Conservation (phyloP, 306 rosid genomes). For the Senna tora region DNA sequence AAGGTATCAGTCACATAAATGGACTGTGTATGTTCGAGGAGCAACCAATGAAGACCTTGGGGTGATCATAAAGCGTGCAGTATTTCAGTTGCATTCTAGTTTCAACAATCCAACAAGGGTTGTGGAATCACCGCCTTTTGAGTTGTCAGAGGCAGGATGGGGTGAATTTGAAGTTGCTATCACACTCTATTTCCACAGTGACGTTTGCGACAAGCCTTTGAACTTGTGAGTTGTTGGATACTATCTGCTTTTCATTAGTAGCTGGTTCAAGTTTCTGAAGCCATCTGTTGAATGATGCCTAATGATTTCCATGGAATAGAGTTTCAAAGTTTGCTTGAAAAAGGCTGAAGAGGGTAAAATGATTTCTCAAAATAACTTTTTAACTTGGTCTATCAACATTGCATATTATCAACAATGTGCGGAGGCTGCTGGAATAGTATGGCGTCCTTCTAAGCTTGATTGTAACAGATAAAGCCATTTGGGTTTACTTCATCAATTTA, state of each 20-base stretch:
- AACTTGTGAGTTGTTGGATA: slow-evolving; percentile 63
- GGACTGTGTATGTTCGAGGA: slow-evolving; percentile 87
- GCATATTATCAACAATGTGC: slow-evolving; percentile 21
- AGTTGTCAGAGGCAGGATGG: slow-evolving; percentile 85
- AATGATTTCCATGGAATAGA: slow-evolving; percentile 12
- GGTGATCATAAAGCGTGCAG: slow-evolving; percentile 61
- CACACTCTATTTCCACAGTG: slow-evolving; percentile 67
- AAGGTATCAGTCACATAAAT: slow-evolving; percentile 82
- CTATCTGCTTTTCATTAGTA: slow-evolving; percentile 34
- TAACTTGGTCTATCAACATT: slow-evolving; percentile 12
- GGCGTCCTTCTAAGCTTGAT: too few species aligned
- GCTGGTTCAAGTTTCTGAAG: slow-evolving; percentile 14
- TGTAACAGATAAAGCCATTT: too few species aligned
- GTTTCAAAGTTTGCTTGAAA: slow-evolving; percentile 22
- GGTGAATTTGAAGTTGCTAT: slow-evolving; percentile 82
- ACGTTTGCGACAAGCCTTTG: slow-evolving; percentile 79
- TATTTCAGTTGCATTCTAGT: slow-evolving; percentile 88
- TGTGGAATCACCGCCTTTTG: slow-evolving; percentile 78
- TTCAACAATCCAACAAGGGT: slow-evolving; percentile 77
- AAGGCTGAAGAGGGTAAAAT: slow-evolving; percentile 21
- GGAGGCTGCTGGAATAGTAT: slow-evolving; percentile 30
- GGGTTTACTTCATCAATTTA: too few species aligned
- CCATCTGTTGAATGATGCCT: slow-evolving; percentile 32
- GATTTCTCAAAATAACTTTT: slow-evolving; percentile 9
- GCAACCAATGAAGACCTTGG: slow-evolving; percentile 76